A percentile compares a stretch with the other conserved stretches of the same genome.
Evolutionary conservation across 768 basidiomycete species (phyloP).

Genomic region (Boletales sp.): DNA sequence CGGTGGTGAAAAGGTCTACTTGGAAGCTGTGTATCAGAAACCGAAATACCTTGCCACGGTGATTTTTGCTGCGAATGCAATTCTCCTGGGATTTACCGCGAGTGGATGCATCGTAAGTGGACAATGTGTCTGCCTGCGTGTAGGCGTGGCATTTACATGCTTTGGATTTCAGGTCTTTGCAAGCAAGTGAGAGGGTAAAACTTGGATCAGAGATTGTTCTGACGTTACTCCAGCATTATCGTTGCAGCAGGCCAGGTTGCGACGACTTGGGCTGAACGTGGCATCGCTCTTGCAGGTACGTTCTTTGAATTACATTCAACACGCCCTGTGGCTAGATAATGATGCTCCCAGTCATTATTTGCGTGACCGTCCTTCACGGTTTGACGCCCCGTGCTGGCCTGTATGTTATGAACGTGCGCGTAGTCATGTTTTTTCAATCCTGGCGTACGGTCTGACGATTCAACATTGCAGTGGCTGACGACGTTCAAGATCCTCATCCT

Average conservation of each 20-base stretch:
- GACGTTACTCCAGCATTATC: conserved; percentile 39
- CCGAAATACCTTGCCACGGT: conserved; percentile 48
- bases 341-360: conserved; percentile 39
- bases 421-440: not conserved
- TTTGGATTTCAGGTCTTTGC: conserved; percentile 26
- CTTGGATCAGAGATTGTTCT: not conserved
- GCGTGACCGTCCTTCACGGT: conserved; percentile 49
- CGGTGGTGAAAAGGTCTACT: conserved; percentile 62
- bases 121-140: not conserved
- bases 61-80: conserved; percentile 46
- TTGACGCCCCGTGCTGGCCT: conserved; percentile 46
- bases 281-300: conserved; percentile 55
- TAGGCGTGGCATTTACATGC: not conserved
- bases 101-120: conserved; percentile 47
- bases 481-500: conserved; percentile 57
- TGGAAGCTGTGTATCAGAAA: conserved; percentile 50
- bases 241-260: conserved; percentile 39
- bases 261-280: conserved; percentile 49
- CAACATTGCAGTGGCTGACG: conserved; percentile 34
- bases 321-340: not conserved
- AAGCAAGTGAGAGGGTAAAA: conserved; percentile 27
- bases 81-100: conserved; percentile 41
- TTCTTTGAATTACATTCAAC: not conserved
- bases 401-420: conserved; percentile 47
- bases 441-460: conserved; percentile 11